Evolutionary conservation across 352 stramenopile genomes (phyloP), one percentile per base, ranked within the genome.

Genomic region (Globisporangium nagaii): DNA sequence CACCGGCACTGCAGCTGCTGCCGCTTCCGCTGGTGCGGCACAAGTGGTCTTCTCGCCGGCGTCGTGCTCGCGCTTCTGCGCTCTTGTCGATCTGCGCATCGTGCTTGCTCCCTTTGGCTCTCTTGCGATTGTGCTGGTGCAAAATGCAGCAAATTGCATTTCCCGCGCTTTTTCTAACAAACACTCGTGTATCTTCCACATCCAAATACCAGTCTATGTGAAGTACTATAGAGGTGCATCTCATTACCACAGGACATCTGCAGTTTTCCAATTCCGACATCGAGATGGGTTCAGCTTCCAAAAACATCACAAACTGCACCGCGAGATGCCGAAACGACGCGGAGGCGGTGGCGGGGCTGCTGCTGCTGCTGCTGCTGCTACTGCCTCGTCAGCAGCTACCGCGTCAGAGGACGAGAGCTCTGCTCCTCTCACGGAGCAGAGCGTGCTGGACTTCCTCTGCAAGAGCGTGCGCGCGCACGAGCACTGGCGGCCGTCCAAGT

Each of bases 401-500:
- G 42, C 42, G 12, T 17, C 24, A 4, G 41, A 47, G 24, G 24
- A 24, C 4, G 24, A 47, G 35, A 41, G 22, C 5, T 15, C 35
- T 46, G 34, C 25, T n/a, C 30, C 53, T 9, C 39, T 69, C 12
- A 62, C 62, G 9, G 57, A 68, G 1, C 58, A 80, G 31, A 66
- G 71, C 41, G 56, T 47, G 7, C 53, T 78, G 10, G 66, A 70
- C 30, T 66, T 78, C 30, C 50, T 85, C 17, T 63, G 60, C 47
- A 68, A 65, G 19, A 78, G 55, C 32, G 54, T 79, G 39, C 60
- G 59, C 17, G 54, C 47, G 2, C 63, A 59, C 17, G 52, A 73
- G 13, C 43, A 67, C 42, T 85, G 75, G 75, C 54, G 53, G 15
- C 71, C 75, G 36, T 72, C 67, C 5, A 70, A 77, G 50, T 58